A percentile compares a stretch with the other conserved stretches of the same genome.
Evolutionary conservation across 768 basidiomycete genomes (phyloP).

Genomic region (Neoboletus subvelutipes): DNA sequence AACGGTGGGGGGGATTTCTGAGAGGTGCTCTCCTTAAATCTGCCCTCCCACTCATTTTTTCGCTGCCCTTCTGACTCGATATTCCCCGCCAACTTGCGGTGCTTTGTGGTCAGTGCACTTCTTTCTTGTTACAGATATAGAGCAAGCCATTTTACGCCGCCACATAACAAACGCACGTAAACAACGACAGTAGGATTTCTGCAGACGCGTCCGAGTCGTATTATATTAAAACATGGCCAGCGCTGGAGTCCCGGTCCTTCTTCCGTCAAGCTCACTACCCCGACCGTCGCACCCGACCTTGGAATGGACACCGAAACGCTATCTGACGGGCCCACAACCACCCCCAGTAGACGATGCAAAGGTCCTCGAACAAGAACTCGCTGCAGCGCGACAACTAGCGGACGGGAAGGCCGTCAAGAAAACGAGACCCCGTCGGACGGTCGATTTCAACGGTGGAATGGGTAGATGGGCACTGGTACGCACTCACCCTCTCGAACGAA

Average conservation of each 20-base stretch:
- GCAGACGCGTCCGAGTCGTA: background rate
- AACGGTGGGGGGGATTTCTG: slow-evolving; percentile 4
- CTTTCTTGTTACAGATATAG: background rate
- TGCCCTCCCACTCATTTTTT: background rate
- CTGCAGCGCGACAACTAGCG: slow-evolving; percentile 64
- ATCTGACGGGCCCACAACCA: slow-evolving; percentile 68
- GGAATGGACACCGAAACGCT: slow-evolving; percentile 76
- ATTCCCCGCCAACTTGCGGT: slow-evolving; percentile 20
- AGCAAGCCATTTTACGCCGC: slow-evolving; percentile 6
- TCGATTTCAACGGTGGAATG: slow-evolving; percentile 90
- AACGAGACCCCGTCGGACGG: slow-evolving; percentile 88
- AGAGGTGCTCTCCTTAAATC: slow-evolving; percentile 16
- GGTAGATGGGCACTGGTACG: slow-evolving; percentile 81
- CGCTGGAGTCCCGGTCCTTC: slow-evolving; percentile 48
- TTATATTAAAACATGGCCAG: slow-evolving; percentile 18
- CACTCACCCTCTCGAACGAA: slow-evolving; percentile 25
- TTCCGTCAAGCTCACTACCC: slow-evolving; percentile 46
- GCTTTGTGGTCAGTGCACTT: slow-evolving; percentile 29
- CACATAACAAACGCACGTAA: slow-evolving; percentile 17
- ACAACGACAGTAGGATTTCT: background rate
- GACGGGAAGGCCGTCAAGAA: slow-evolving; percentile 88
- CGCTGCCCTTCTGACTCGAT: slow-evolving; percentile 14
- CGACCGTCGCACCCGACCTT: slow-evolving; percentile 40
- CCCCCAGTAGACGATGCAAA: slow-evolving; percentile 78
- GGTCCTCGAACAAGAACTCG: slow-evolving; percentile 75